Evolutionary conservation across 495 filamentous ascomycete genomes (phyloP).

Genomic region (Copromyces sp.): DNA sequence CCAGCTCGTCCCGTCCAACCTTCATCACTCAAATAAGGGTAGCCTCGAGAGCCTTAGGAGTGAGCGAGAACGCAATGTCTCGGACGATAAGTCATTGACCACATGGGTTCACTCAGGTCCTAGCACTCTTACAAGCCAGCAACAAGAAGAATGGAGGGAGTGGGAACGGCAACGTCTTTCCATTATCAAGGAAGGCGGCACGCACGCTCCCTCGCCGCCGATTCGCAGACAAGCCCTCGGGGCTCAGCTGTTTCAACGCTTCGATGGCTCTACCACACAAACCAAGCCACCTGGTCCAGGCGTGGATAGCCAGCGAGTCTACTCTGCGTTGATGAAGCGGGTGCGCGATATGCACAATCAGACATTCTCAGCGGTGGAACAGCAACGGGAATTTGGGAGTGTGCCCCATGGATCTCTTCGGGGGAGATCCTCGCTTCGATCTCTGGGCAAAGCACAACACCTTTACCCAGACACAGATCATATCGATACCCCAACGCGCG

Average conservation of each 20-base stretch:
- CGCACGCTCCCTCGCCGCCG: slow-evolving; percentile 36
- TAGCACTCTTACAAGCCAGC: slow-evolving; percentile 34
- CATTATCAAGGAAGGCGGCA: slow-evolving; percentile 54
- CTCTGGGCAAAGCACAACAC: background rate
- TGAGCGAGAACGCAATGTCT: slow-evolving; percentile 32
- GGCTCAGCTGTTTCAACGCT: slow-evolving; percentile 9
- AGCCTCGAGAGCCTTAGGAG: slow-evolving; percentile 44
- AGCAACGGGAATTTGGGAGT: slow-evolving; percentile 12
- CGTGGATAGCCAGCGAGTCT: slow-evolving; percentile 57
- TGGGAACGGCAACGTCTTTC: slow-evolving; percentile 51
- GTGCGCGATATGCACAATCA: slow-evolving; percentile 32
- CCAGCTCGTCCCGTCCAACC: slow-evolving; percentile 27
- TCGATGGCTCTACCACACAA: background rate
- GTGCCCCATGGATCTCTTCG: background rate
- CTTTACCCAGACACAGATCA: background rate
- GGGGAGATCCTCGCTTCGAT: background rate
- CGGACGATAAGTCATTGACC: slow-evolving; percentile 55
- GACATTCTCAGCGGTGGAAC: slow-evolving; percentile 22
- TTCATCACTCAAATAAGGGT: slow-evolving; percentile 35
- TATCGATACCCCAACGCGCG: background rate
- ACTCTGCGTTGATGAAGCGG: slow-evolving; percentile 63
- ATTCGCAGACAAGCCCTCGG: slow-evolving; percentile 14
- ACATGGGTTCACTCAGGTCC: slow-evolving; percentile 61
- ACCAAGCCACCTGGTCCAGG: slow-evolving; percentile 4
- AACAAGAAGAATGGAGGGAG: slow-evolving; percentile 27